Evolutionary conservation across 352 stramenopile genomes (phyloP).

Genomic region (Globisporangium mamillatum): DNA sequence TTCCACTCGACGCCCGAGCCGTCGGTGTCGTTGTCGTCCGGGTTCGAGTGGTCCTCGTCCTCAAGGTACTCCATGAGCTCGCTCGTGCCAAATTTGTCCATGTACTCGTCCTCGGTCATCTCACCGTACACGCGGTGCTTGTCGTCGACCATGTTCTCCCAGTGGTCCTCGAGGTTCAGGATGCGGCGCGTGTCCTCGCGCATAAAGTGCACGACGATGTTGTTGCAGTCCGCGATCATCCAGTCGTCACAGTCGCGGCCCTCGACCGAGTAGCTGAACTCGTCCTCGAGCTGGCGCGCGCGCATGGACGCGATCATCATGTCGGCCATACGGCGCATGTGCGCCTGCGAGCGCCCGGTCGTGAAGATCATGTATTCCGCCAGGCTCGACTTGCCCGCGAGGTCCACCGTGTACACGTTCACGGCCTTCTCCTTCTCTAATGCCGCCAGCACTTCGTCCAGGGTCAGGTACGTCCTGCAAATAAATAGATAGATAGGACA

Average conservation of each 20-base stretch:
- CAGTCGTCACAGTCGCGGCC: constrained; percentile 89
- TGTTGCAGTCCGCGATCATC: constrained; percentile 92
- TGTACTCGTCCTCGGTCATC: constrained; percentile 84
- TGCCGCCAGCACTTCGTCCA: constrained; percentile 64
- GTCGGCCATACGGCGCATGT: constrained; percentile 88
- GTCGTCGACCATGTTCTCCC: constrained; percentile 83
- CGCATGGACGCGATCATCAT: constrained; percentile 87
- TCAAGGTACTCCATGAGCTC: constrained; percentile 83
- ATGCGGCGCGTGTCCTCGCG: constrained; percentile 71
- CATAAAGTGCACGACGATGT: constrained; percentile 89
- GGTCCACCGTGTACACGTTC: constrained; percentile 71
- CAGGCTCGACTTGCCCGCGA: constrained; percentile 75
- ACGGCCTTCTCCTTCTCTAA: constrained; percentile 76
- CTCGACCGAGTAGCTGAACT: constrained; percentile 83
- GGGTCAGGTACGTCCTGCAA: constrained; percentile 58
- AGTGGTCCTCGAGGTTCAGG: constrained; percentile 73
- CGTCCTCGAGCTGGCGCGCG: constrained; percentile 53
- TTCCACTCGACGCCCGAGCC: constrained; percentile 62
- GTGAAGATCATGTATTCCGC: constrained; percentile 90
- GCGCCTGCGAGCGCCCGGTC: constrained; percentile 72
- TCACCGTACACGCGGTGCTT: constrained; percentile 79
- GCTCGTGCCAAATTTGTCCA: constrained; percentile 84
- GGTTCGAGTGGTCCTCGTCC: constrained; percentile 50
- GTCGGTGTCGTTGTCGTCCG: constrained; percentile 26
- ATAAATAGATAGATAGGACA: not conserved